A percentile compares a stretch with the other conserved stretches of the same genome.
Conservation (phyloP, 305 asterid species). For the Solanum chacoense region DNA sequence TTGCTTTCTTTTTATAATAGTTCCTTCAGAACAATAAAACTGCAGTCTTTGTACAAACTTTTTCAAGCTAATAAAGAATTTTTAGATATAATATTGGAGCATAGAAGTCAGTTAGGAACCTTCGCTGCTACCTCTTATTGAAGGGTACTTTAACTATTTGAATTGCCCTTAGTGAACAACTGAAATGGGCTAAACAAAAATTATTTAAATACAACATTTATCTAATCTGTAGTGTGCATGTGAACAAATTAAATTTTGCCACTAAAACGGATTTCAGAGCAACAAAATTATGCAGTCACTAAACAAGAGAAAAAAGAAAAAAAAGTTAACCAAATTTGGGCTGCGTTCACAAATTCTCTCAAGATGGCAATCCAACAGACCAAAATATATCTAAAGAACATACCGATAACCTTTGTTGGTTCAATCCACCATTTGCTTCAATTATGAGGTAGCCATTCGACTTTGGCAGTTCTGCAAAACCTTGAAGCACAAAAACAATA, state of each 20-base stretch:
- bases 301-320: background rate
- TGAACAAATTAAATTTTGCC: background rate
- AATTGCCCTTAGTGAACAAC: background rate
- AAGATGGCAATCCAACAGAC: background rate
- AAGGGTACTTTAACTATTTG: background rate
- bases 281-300: background rate
- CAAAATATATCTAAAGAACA: constrained; percentile 14
- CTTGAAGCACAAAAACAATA: constrained; percentile 24
- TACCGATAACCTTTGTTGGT: constrained; percentile 98
- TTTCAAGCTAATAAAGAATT: background rate
- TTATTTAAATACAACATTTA: background rate
- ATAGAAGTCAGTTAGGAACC: background rate
- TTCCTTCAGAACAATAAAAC: background rate
- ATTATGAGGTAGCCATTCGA: constrained; percentile 86
- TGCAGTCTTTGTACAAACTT: background rate
- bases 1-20: background rate
- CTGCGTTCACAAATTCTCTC: background rate
- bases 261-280: background rate
- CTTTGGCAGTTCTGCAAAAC: constrained; percentile 47
- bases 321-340: background rate
- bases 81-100: background rate
- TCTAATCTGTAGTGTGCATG: background rate
- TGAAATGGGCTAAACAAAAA: background rate
- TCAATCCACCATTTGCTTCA: constrained; percentile 98
- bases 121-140: background rate